A percentile compares a stretch with the other conserved stretches of the same genome.
phyloP scores from a whole-genome alignment of 2,329 filamentous ascomycete species.

The Penicillium sp. region DNA sequence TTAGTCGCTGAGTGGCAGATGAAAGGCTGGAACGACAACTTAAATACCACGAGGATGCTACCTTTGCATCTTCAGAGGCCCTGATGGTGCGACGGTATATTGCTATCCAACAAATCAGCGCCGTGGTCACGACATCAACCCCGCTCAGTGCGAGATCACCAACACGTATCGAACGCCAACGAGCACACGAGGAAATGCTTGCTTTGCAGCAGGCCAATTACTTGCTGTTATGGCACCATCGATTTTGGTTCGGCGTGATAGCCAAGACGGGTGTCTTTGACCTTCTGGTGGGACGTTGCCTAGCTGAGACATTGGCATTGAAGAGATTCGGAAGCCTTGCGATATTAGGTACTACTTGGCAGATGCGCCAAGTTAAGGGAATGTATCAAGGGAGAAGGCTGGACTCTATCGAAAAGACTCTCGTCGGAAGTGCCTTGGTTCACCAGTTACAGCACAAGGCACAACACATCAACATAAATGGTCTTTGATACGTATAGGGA shows the following conservation, averaged over 20 bases:
- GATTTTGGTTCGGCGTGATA: not conserved
- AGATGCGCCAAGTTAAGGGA: too few species aligned
- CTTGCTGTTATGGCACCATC: not conserved
- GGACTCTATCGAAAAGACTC: too few species aligned
- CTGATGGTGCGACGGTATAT: not conserved
- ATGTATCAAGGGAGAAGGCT: too few species aligned
- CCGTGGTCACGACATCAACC: conserved; percentile 10
- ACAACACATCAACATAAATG: too few species aligned
- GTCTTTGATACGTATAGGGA: too few species aligned
- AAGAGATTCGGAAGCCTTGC: too few species aligned
- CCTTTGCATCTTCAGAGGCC: not conserved
- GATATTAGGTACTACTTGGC: too few species aligned
- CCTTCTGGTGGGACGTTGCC: too few species aligned
- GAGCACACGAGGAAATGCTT: not conserved
- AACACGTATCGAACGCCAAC: not conserved
- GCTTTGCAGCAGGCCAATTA: not conserved
- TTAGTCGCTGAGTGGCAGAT: too few species aligned
- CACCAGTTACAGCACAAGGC: too few species aligned
- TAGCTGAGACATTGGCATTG: not conserved
- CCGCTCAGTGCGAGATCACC: conserved; percentile 9
- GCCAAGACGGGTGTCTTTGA: not conserved
- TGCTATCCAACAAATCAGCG: not conserved
- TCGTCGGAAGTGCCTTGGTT: too few species aligned
- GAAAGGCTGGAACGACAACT: not conserved
- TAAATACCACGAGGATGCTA: not conserved